phyloP scores from a whole-genome alignment of 805 yeast genomes.

The Saccharomycopsis fibuligera region DNA sequence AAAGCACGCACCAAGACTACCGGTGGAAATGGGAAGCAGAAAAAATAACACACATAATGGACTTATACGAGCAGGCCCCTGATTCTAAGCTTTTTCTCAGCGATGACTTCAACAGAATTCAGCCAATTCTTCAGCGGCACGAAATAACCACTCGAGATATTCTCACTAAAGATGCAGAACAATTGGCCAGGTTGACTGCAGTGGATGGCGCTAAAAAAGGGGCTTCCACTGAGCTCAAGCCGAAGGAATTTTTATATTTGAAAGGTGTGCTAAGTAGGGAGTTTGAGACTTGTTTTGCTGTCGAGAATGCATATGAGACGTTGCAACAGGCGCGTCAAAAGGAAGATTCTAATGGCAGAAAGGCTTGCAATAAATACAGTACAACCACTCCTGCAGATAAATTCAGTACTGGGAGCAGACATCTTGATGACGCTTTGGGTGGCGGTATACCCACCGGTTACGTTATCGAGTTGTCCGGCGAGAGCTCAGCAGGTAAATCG shows the following conservation, averaged over 20 bases:
- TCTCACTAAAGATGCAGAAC: slow-evolving; percentile 24
- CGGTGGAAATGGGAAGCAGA: too few species aligned
- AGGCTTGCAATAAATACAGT: too few species aligned
- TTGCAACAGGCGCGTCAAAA: not conserved
- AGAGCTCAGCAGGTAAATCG: slow-evolving; percentile 82
- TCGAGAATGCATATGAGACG: not conserved
- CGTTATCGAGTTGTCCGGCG: slow-evolving; percentile 75
- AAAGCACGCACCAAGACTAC: too few species aligned
- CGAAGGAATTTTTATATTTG: too few species aligned
- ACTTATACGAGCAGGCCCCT: slow-evolving; percentile 37
- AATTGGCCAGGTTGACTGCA: slow-evolving; percentile 25
- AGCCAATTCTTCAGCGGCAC: slow-evolving; percentile 26
- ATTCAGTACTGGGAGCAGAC: slow-evolving; percentile 47
- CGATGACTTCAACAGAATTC: slow-evolving; percentile 27
- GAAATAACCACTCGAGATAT: slow-evolving; percentile 37
- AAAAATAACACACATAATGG: too few species aligned
- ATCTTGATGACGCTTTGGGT: slow-evolving; percentile 42
- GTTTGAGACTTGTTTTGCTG: too few species aligned
- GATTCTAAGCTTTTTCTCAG: slow-evolving; percentile 30
- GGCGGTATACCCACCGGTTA: slow-evolving; percentile 54
- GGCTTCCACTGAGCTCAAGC: too few species aligned
- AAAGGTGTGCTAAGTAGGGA: too few species aligned
- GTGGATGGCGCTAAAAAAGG: too few species aligned
- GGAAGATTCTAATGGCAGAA: not conserved
- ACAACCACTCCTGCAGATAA: too few species aligned